Percentiles rank a stretch among this genome's conserved stretches.
These are phyloP conservation scores for Lepiota venenata DNA, from an alignment of 768 basidiomycete species.

Conservation along the genomic window DNA sequence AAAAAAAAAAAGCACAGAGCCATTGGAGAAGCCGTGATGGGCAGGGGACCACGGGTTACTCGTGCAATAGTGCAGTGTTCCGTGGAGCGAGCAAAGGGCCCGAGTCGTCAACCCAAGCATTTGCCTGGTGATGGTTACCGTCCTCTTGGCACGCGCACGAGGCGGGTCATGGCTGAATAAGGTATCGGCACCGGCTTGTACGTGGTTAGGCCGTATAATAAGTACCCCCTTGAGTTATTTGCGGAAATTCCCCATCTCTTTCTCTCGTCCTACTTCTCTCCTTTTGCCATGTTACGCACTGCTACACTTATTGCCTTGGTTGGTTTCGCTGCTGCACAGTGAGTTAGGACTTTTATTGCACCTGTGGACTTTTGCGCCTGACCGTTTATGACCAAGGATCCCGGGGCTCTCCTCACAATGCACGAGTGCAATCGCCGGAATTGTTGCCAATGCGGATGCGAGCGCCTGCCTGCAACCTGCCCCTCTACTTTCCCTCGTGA, in stretches of 20 bases:
- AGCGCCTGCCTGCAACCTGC: constrained; percentile 45
- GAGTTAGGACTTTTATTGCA: too few relatives aligned
- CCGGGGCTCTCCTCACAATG: constrained; percentile 46
- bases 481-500: constrained; percentile 38
- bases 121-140: too few relatives aligned
- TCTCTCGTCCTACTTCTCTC: background rate
- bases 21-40: too few relatives aligned
- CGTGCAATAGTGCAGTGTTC: too few relatives aligned
- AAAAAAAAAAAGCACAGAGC: too few relatives aligned
- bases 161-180: too few relatives aligned
- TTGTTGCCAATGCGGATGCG: constrained; percentile 44
- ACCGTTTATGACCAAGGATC: constrained; percentile 11
- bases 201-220: background rate
- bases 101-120: too few relatives aligned
- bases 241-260: background rate
- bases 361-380: background rate
- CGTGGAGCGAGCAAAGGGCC: too few relatives aligned
- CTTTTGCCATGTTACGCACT: constrained; percentile 21
- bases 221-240: background rate
- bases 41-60: too few relatives aligned
- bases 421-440: constrained; percentile 36
- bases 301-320: constrained; percentile 26
- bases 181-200: too few relatives aligned
- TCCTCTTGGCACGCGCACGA: too few relatives aligned
- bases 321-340: constrained; percentile 35